A percentile compares a stretch with the other conserved stretches of the same genome.
Conservation (phyloP, 176 grass and related monocot genomes). For the Juncus inflexus region DNA sequence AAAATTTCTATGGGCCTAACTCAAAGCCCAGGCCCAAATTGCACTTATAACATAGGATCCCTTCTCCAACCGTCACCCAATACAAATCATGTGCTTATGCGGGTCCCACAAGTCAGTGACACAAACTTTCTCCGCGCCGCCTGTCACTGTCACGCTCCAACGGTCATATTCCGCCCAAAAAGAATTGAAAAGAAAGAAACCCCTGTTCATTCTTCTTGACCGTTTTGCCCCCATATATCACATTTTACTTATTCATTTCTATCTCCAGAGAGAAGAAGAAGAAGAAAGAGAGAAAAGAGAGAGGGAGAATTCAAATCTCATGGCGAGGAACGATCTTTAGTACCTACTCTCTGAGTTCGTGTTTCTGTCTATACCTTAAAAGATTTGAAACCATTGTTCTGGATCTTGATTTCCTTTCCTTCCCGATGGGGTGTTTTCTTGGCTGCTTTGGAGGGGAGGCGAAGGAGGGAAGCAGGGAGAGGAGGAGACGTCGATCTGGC, state of each 20-base stretch:
- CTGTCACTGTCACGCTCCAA: constrained; percentile 26
- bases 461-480: constrained; percentile 40
- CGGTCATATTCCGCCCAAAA: constrained; percentile 36
- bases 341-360: not conserved
- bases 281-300: not conserved
- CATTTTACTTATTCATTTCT: constrained; percentile 5
- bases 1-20: no score
- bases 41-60: constrained; percentile 11
- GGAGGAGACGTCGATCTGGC: constrained; percentile 47
- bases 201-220: constrained; percentile 27
- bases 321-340: constrained; percentile 19
- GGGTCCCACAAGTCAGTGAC: not conserved
- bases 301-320: constrained; percentile 15
- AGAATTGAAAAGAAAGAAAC: constrained; percentile 18
- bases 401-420: constrained; percentile 4
- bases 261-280: constrained; percentile 5
- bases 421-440: constrained; percentile 92
- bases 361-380: not conserved
- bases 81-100: not conserved
- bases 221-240: constrained; percentile 27
- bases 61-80: not conserved
- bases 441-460: constrained; percentile 80
- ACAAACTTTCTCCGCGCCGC: not conserved
- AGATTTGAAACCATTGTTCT: constrained; percentile 22
- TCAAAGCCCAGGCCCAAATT: not conserved